Evolutionary conservation across 148 eudicot genomes (phyloP).

Genomic region (Fallopia convolvulus): DNA sequence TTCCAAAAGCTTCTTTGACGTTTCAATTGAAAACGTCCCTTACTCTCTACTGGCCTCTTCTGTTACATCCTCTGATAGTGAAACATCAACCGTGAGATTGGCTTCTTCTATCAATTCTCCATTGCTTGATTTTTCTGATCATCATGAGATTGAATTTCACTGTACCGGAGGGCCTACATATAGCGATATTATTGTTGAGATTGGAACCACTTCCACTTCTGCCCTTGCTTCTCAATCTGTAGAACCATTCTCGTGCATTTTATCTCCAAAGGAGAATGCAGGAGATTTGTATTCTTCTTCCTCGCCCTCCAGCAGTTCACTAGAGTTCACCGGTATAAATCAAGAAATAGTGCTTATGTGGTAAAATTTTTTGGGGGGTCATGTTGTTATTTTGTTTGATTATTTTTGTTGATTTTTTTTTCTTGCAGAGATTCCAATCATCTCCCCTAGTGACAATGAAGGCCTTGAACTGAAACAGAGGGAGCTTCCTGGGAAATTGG

Average conservation of each 20-base stretch:
- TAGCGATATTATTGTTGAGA: not conserved
- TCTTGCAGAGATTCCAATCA: not conserved
- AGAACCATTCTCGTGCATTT: not conserved
- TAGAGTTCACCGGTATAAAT: constrained; percentile 9
- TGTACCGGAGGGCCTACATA: not conserved
- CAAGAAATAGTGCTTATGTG: not conserved
- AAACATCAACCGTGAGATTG: not conserved
- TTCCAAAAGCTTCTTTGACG: not conserved
- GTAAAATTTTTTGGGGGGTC: no score
- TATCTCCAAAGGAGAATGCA: not conserved
- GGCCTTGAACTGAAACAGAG: not conserved
- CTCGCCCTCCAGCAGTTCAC: not conserved
- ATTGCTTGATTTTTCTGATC: constrained; percentile 2
- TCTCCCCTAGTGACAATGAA: not conserved
- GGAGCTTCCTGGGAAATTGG: not conserved
- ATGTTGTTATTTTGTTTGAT: not conserved
- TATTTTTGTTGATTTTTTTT: not conserved
- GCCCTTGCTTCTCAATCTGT: not conserved
- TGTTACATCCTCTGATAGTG: not conserved
- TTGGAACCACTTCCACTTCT: not conserved
- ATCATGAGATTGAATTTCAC: not conserved
- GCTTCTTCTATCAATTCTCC: not conserved
- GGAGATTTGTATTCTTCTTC: not conserved
- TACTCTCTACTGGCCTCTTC: not conserved
- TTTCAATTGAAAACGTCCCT: not conserved